Percentiles rank a stretch among this genome's conserved stretches.
Evolutionary conservation across 2,329 filamentous ascomycete genomes (phyloP).

Genomic region (Aspergillus sergii): DNA sequence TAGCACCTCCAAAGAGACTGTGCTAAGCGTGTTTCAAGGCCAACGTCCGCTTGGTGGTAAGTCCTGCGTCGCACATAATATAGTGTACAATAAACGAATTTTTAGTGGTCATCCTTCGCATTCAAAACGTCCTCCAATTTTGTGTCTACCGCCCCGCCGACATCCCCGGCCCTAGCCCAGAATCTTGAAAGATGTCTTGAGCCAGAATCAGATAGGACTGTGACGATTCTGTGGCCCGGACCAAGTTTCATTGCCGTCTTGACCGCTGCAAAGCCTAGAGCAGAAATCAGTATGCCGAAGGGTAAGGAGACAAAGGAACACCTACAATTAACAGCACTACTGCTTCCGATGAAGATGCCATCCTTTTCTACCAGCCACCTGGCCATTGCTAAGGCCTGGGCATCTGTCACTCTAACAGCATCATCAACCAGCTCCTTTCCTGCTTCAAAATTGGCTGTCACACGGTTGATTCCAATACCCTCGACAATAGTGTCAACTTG

Average conservation of each 20-base stretch:
- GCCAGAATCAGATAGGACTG: slow-evolving; percentile 54
- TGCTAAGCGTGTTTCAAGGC: not conserved
- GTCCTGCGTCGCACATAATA: not conserved
- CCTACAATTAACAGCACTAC: slow-evolving; percentile 91
- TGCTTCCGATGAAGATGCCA: slow-evolving; percentile 91
- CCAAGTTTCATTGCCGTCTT: slow-evolving; percentile 50
- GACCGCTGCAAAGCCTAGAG: slow-evolving; percentile 50
- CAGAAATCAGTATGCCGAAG: slow-evolving; percentile 14
- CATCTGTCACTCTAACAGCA: slow-evolving; percentile 83
- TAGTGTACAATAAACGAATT: not conserved
- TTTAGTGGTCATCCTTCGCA: slow-evolving; percentile 37
- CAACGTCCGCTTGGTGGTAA: not conserved
- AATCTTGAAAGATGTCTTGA: slow-evolving; percentile 56
- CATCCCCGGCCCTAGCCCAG: slow-evolving; percentile 51
- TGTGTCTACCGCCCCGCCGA: slow-evolving; percentile 48
- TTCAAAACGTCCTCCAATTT: slow-evolving; percentile 51
- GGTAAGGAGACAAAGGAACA: slow-evolving; percentile 20
- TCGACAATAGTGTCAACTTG: slow-evolving; percentile 97
- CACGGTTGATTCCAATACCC: slow-evolving; percentile 89
- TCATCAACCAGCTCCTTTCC: slow-evolving; percentile 86
- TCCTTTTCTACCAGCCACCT: slow-evolving; percentile 94
- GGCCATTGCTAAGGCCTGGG: slow-evolving; percentile 91
- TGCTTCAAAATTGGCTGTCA: slow-evolving; percentile 91
- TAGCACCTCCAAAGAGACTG: not conserved
- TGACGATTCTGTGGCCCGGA: slow-evolving; percentile 52